Conservation (phyloP, 2,329 filamentous ascomycete species). For the Aphanoascus verrucosus region DNA sequence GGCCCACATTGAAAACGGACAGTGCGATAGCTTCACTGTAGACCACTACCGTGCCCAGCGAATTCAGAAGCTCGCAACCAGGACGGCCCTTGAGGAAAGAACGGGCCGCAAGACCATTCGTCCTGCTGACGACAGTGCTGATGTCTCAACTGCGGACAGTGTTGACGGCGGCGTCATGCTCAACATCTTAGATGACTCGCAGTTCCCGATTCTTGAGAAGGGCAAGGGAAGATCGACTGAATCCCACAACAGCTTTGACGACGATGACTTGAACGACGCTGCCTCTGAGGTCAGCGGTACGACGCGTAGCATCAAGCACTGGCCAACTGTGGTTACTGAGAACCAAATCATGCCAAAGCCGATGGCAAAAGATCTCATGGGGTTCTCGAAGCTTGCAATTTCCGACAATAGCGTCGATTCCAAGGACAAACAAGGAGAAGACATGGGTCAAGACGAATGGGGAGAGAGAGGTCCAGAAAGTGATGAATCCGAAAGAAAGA, state of each 20-base stretch:
- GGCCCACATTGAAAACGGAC: slow-evolving; percentile 44
- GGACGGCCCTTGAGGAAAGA: slow-evolving; percentile 22
- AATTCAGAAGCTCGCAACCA: slow-evolving; percentile 41
- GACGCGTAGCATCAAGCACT: slow-evolving; percentile 18
- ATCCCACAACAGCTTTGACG: not conserved
- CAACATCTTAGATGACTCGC: slow-evolving; percentile 14
- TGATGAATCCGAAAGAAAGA: not conserved
- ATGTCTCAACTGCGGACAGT: slow-evolving; percentile 14
- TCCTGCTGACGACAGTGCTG: not conserved
- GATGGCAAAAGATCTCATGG: slow-evolving; percentile 18
- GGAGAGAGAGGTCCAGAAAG: not conserved
- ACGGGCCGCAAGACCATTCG: not conserved
- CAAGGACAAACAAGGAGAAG: not conserved
- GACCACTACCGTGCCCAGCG: slow-evolving; percentile 40
- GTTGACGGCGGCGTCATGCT: slow-evolving; percentile 22
- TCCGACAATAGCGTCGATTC: not conserved
- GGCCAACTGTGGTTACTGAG: slow-evolving; percentile 16
- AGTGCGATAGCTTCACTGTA: slow-evolving; percentile 38
- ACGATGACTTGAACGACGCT: not conserved
- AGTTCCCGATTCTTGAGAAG: slow-evolving; percentile 1
- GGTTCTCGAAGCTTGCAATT: slow-evolving; percentile 13
- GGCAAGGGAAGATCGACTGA: not conserved
- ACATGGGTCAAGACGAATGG: not conserved
- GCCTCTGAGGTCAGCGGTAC: not conserved
- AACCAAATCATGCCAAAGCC: not conserved